These are phyloP conservation scores for Paraconiothyrium brasiliense DNA, from an alignment of 2,329 filamentous ascomycete species.

Conservation along the genomic window DNA sequence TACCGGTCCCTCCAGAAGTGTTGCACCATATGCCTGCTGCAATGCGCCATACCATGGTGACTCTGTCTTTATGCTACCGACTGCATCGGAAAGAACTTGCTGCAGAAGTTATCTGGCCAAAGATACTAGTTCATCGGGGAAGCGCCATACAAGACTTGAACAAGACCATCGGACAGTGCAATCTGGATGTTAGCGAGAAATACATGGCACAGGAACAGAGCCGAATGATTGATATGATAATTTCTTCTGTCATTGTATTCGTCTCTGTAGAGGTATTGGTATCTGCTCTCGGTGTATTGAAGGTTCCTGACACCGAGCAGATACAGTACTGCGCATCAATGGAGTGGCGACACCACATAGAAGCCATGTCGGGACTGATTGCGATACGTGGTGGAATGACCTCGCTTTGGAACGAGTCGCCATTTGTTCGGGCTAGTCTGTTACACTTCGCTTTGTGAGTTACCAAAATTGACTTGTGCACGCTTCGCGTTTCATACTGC, in stretches of 20 bases:
- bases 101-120: background rate
- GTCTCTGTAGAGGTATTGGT: conserved; percentile 2
- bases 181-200: background rate
- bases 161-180: conserved; percentile 1
- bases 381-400: conserved; percentile 2
- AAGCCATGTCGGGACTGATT: conserved; percentile 4
- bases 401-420: conserved; percentile 4
- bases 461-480: background rate
- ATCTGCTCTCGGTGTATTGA: background rate
- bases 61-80: background rate
- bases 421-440: background rate
- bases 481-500: background rate
- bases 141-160: conserved; percentile 5
- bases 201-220: background rate
- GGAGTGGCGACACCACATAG: conserved; percentile 9
- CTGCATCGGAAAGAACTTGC: background rate
- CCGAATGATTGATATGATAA: background rate
- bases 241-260: conserved; percentile 6
- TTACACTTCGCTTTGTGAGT: conserved; percentile 6
- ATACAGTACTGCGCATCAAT: conserved; percentile 10
- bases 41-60: conserved; percentile 3
- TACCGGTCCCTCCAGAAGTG: background rate
- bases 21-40: conserved; percentile 2
- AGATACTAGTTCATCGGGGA: conserved; percentile 7
- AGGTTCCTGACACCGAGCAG: background rate